Conservation (phyloP, 176 grass and related monocot genomes). For the Oryza australiensis region DNA sequence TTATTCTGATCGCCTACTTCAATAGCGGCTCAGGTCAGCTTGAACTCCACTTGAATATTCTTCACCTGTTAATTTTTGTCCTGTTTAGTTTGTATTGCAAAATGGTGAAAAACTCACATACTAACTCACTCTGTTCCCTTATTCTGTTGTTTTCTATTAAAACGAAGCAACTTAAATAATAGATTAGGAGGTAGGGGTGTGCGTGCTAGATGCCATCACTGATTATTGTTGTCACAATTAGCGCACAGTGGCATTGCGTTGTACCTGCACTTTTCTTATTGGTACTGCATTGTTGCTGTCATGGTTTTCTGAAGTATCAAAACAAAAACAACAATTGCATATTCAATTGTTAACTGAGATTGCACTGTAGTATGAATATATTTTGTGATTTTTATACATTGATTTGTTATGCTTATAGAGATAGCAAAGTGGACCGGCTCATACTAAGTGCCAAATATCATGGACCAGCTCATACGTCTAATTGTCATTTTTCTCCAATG, state of each 20-base stretch:
- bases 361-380: background rate
- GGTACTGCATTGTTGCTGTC: background rate
- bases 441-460: background rate
- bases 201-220: background rate
- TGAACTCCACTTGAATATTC: background rate
- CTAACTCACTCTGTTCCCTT: background rate
- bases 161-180: background rate
- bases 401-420: background rate
- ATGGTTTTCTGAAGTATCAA: background rate
- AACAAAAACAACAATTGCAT: background rate
- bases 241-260: background rate
- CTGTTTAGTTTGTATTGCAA: background rate
- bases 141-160: background rate
- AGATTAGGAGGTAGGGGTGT: background rate
- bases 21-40: conserved; percentile 67
- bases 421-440: background rate
- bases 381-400: background rate
- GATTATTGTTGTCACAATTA: background rate
- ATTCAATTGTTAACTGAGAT: background rate
- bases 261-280: background rate
- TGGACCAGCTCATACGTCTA: background rate
- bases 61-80: background rate
- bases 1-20: conserved; percentile 76
- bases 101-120: background rate
- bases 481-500: conserved; percentile 40